Base-by-base conservation (phyloP, 768 basidiomycete species). In the Kwoniella heveanensis region DNA sequence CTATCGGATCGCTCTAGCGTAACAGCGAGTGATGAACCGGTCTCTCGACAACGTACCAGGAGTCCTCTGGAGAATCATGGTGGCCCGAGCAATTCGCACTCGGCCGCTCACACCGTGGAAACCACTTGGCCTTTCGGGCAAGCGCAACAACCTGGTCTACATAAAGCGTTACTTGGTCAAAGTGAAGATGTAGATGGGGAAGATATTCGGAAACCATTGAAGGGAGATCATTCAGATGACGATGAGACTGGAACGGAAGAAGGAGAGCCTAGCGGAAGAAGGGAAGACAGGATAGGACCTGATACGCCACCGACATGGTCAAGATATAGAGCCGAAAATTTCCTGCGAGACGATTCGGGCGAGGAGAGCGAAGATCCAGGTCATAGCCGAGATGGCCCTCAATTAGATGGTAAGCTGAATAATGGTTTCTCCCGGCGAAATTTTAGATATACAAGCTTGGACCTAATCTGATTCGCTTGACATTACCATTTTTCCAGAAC, bases 401-500 rank as follows among this genome's bases (percentile, higher is more conserved):
- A 49, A 10, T 10, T 26, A 24, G 48, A 49, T 10, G 48, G 48
- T 49, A 22, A 22, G 48, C 25, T n/a, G n/a, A n/a, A n/a, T n/a
- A n/a, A n/a, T n/a, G n/a, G n/a, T n/a, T n/a, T n/a, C n/a, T n/a
- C n/a, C n/a, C n/a, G n/a, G n/a, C n/a, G n/a, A n/a, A n/a, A n/a
- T n/a, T n/a, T n/a, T n/a, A n/a, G n/a, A n/a, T n/a, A n/a, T n/a
- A n/a, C n/a, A n/a, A n/a, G n/a, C n/a, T n/a, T n/a, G n/a, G n/a
- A n/a, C n/a, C n/a, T n/a, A n/a, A n/a, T n/a, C n/a, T n/a, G n/a
- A n/a, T n/a, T n/a, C n/a, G n/a, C n/a, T n/a, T n/a, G n/a, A n/a
- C n/a, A n/a, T n/a, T n/a, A n/a, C n/a, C n/a, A n/a, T n/a, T n/a
- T 19, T 44, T 24, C 5, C 17, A 62, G 60, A 62, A 24, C 36